These are phyloP conservation scores for Cajanus cajan DNA, from an alignment of 306 rosid species.

Conservation along the genomic window DNA sequence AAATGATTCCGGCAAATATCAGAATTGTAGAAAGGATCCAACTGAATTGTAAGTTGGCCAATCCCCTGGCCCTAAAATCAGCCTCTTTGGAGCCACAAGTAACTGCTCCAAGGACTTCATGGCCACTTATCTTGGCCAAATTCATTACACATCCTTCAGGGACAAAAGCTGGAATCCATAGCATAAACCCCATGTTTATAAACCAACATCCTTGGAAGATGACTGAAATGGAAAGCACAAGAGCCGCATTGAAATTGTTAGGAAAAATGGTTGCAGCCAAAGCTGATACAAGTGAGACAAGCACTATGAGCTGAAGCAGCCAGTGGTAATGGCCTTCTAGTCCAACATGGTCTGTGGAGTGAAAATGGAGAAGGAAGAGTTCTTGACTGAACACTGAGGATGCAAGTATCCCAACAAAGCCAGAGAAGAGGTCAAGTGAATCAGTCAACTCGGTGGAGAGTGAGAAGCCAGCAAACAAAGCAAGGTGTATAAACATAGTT, in stretches of 20 bases:
- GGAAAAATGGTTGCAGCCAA: conserved; percentile 62
- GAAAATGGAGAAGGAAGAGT: conserved; percentile 82
- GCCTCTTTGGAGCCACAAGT: conserved; percentile 61
- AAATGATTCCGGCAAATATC: conserved; percentile 50
- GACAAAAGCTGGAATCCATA: conserved; percentile 66
- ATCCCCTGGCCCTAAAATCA: conserved; percentile 68
- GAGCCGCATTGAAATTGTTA: conserved; percentile 65
- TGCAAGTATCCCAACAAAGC: conserved; percentile 60
- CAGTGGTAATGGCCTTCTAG: conserved; percentile 94
- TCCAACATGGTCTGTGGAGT: conserved; percentile 88
- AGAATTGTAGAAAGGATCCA: conserved; percentile 75
- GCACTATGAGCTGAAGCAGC: conserved; percentile 78
- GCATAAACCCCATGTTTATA: conserved; percentile 77
- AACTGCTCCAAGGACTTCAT: conserved; percentile 61
- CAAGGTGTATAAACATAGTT: conserved; percentile 88
- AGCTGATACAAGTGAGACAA: conserved; percentile 53
- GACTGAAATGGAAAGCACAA: conserved; percentile 71
- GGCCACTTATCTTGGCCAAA: conserved; percentile 23
- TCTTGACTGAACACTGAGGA: conserved; percentile 84
- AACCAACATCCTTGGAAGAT: conserved; percentile 93
- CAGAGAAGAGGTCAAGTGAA: conserved; percentile 57
- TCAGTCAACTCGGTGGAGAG: conserved; percentile 61
- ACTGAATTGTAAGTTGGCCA: conserved; percentile 90
- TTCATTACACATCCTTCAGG: conserved; percentile 66
- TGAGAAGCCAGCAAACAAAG: conserved; percentile 69